These are phyloP conservation scores for Lipomyces sp. DNA, from an alignment of 805 yeast genomes.

Conservation along the genomic window DNA sequence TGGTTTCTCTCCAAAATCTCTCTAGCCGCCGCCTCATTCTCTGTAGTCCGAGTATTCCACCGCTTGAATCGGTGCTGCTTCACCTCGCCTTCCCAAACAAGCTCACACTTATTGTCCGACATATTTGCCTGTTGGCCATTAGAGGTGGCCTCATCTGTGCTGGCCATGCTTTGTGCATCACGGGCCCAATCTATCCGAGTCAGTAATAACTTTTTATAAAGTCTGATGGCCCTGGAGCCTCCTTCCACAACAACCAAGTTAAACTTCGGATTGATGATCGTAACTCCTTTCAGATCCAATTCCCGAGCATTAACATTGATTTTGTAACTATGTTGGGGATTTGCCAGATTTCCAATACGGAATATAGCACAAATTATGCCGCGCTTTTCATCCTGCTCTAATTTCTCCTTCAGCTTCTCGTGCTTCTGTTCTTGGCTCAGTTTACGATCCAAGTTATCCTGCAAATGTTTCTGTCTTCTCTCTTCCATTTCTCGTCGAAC, in stretches of 20 bases:
- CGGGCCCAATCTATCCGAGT: constrained; percentile 74
- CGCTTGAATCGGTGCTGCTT: constrained; percentile 34
- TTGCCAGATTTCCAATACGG: constrained; percentile 55
- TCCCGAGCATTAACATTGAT: constrained; percentile 83
- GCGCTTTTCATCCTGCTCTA: constrained; percentile 54
- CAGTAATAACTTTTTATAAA: constrained; percentile 64
- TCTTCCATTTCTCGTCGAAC: constrained; percentile 72
- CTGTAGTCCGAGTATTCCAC: constrained; percentile 30
- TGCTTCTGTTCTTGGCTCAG: constrained; percentile 61
- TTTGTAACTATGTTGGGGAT: constrained; percentile 72
- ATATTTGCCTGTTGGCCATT: not conserved
- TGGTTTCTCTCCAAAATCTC: constrained; percentile 30
- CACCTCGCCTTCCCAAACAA: constrained; percentile 42
- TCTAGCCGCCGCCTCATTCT: constrained; percentile 32
- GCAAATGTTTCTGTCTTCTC: constrained; percentile 62
- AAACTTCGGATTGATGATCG: constrained; percentile 46
- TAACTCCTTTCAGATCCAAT: constrained; percentile 64
- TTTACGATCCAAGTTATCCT: constrained; percentile 64
- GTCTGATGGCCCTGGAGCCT: constrained; percentile 61
- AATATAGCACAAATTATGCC: constrained; percentile 67
- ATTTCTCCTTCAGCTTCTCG: constrained; percentile 55
- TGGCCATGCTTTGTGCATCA: constrained; percentile 36
- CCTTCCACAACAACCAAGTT: constrained; percentile 78
- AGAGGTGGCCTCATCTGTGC: constrained; percentile 13
- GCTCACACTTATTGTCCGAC: constrained; percentile 32